Evolutionary conservation across 495 filamentous ascomycete genomes (phyloP).

Genomic region (Melanomma pulvis-pyrius): DNA sequence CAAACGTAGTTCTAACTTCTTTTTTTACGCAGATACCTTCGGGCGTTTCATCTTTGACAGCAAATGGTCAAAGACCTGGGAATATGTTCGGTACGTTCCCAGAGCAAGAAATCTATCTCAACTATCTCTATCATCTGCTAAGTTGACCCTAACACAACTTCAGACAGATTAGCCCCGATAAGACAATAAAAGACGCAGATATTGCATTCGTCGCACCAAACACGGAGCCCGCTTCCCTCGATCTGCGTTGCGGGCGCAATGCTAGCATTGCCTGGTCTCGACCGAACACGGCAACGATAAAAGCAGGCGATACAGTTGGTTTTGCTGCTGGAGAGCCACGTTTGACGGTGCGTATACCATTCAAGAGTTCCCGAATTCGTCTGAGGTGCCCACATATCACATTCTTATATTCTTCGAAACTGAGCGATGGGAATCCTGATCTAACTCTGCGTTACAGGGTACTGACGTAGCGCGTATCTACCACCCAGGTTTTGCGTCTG

Average conservation of each 20-base stretch:
- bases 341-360: background rate
- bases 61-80: slow-evolving; percentile 20
- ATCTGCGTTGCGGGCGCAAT: slow-evolving; percentile 24
- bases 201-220: slow-evolving; percentile 10
- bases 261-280: slow-evolving; percentile 5
- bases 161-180: slow-evolving; percentile 2
- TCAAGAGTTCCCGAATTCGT: background rate
- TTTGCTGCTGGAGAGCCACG: slow-evolving; percentile 16
- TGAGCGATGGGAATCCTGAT: background rate
- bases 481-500: slow-evolving; percentile 12
- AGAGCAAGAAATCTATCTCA: background rate
- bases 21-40: slow-evolving; percentile 9
- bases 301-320: slow-evolving; percentile 14
- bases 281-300: slow-evolving; percentile 12
- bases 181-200: background rate
- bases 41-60: slow-evolving; percentile 20
- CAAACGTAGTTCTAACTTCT: too few relatives aligned
- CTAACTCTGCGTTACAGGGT: background rate
- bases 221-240: slow-evolving; percentile 11
- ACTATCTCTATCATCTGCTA: background rate
- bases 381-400: background rate
- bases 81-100: slow-evolving; percentile 25
- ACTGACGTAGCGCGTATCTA: slow-evolving; percentile 6
- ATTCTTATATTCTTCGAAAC: background rate
- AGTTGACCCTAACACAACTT: background rate